Conservation (phyloP, 805 yeast species). For the Kuraishia piskuri region DNA sequence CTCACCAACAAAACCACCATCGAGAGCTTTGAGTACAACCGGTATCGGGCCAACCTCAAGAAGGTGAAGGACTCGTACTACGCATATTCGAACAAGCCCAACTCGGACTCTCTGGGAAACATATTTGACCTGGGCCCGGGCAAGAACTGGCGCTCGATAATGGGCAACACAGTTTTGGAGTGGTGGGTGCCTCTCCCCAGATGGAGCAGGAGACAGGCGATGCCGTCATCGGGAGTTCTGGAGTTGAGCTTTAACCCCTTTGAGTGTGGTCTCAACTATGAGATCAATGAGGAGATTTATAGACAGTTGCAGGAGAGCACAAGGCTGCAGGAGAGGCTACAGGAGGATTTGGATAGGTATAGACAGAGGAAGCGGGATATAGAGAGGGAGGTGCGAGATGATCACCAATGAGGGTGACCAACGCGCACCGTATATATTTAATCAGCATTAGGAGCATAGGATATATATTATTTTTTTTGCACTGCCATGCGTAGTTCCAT, state of each 20-base stretch:
- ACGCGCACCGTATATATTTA: too few relatives aligned
- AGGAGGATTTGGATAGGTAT: slow-evolving; percentile 27
- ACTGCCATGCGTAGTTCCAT: too few relatives aligned
- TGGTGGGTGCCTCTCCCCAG: slow-evolving; percentile 61
- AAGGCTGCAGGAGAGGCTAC: slow-evolving; percentile 35
- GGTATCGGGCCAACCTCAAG: slow-evolving; percentile 32
- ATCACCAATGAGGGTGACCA: too few relatives aligned
- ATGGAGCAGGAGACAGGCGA: background rate
- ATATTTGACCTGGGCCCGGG: slow-evolving; percentile 65
- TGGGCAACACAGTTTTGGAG: slow-evolving; percentile 60
- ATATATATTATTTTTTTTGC: too few relatives aligned
- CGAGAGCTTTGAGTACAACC: slow-evolving; percentile 55
- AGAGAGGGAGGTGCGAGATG: slow-evolving; percentile 11
- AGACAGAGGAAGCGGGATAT: slow-evolving; percentile 14
- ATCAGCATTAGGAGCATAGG: too few relatives aligned
- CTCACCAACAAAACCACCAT: slow-evolving; percentile 69
- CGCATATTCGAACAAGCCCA: slow-evolving; percentile 33
- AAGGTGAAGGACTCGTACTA: slow-evolving; percentile 24
- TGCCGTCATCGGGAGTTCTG: background rate
- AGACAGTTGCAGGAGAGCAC: slow-evolving; percentile 31
- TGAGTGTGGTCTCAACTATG: slow-evolving; percentile 42
- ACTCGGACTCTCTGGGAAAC: slow-evolving; percentile 44
- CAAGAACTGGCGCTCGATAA: slow-evolving; percentile 56
- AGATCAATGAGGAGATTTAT: slow-evolving; percentile 33
- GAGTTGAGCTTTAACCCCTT: slow-evolving; percentile 12